Evolutionary conservation across 148 eudicot species (phyloP), one percentile per base, ranked within the genome.

Genomic region (Spergularia marina): DNA sequence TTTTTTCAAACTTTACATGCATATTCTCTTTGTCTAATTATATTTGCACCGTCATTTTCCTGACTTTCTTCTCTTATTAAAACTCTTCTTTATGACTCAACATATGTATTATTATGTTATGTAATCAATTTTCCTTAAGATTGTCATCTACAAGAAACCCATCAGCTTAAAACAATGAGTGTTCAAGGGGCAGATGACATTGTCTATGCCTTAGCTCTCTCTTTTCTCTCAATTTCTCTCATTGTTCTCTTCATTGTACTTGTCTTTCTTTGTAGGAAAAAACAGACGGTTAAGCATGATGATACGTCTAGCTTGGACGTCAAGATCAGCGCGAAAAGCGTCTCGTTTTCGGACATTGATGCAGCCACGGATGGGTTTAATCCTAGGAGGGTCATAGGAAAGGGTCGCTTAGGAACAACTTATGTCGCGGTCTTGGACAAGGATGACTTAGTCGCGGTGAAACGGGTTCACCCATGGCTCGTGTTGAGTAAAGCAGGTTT

Each of bases 371-470:
- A 94, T 21, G 84, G 89, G 52, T 94, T 94, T 81, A 90, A 87
- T 74, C 86, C 84, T 10, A 76, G 87, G 65, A 74, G 86, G 65
- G 79, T 89, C 79, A 77, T 94, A 6, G 96, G 97, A 12, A 81
- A 87, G 71, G 98, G 95, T n/a, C 82, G 93, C 10, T 75, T 91
- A 0, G 98, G 98, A 25, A 90, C 88, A 5, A 89, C 94, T 15
- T 94, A 94, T 60, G 82, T 81, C 7, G 98, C 85, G 18, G 76
- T 83, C 53, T 70, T 90, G 58, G 81, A 83, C 16, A 77, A 72
- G 10, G 91, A 88, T 49, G 87, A 90, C 13, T 25, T 88, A 23
- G 82, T 84, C 17, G 97, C 86, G 2, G 87, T 85, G 3, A 94
- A 91, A 71, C 70, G 97, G 34, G 91, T 94, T 47, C 91, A 94